Evolutionary conservation across 148 eudicot genomes (phyloP).

Genomic region (Amaranthus cruentus): DNA sequence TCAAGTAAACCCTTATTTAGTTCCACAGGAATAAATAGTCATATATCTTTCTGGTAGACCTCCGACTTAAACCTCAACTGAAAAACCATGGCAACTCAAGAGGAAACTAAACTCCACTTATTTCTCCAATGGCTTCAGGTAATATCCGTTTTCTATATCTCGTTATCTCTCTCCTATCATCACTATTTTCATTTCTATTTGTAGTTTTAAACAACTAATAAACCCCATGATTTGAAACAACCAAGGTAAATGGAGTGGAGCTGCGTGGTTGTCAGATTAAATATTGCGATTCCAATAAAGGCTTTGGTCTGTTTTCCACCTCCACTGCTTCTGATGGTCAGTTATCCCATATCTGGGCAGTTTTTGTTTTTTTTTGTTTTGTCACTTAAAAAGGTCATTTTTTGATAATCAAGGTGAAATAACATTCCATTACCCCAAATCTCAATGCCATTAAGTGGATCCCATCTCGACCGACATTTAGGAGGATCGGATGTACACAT

Average conservation of each 20-base stretch:
- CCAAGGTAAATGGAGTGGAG: constrained; percentile 66
- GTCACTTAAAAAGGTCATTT: too few relatives aligned
- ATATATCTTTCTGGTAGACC: not conserved
- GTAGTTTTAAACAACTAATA: not conserved
- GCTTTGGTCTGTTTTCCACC: constrained; percentile 69
- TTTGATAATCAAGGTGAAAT: too few relatives aligned
- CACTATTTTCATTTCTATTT: not conserved
- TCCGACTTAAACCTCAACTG: not conserved
- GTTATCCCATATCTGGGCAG: not conserved
- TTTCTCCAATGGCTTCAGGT: constrained; percentile 85
- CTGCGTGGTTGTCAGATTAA: constrained; percentile 73
- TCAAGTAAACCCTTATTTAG: too few relatives aligned
- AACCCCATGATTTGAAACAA: not conserved
- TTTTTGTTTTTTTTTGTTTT: not conserved
- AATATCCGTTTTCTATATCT: not conserved
- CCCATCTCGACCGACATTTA: too few relatives aligned
- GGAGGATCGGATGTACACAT: too few relatives aligned
- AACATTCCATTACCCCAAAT: too few relatives aligned
- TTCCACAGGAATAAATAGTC: too few relatives aligned
- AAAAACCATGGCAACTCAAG: constrained; percentile 20
- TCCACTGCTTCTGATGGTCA: constrained; percentile 55
- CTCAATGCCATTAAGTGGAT: too few relatives aligned
- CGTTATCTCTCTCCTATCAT: not conserved
- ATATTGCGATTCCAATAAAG: constrained; percentile 64
- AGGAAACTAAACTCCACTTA: constrained; percentile 48